A percentile compares a stretch with the other conserved stretches of the same genome.
Conservation (phyloP, 2,329 filamentous ascomycete species). For the Pestalotiopsis sp. region DNA sequence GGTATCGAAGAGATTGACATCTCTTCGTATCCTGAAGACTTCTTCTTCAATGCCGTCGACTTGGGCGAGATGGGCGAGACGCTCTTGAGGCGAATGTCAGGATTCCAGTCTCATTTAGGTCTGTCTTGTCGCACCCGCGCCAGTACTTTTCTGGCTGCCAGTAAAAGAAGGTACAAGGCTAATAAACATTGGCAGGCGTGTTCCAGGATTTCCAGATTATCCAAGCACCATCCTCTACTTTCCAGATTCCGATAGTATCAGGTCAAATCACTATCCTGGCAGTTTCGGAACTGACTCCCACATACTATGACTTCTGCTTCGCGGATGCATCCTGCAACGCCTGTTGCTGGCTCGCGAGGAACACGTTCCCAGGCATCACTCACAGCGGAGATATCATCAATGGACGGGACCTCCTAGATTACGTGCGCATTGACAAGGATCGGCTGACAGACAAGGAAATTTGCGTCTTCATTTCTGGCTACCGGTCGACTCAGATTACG, state of each 20-base stretch:
- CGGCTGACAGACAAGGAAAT: conserved; percentile 20
- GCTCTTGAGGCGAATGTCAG: conserved; percentile 23
- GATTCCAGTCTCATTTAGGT: conserved; percentile 20
- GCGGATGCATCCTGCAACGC: conserved; percentile 22
- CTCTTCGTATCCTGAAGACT: conserved; percentile 25
- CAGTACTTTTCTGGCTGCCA: neutral
- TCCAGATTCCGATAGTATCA: conserved; percentile 19
- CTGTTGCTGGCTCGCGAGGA: conserved; percentile 20
- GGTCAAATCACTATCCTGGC: conserved; percentile 24
- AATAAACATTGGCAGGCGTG: conserved; percentile 12
- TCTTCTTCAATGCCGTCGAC: conserved; percentile 29
- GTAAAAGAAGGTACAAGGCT: neutral
- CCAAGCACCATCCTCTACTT: conserved; percentile 22
- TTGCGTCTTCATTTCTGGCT: conserved; percentile 27
- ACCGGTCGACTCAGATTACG: conserved; percentile 19
- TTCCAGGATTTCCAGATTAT: conserved; percentile 24
- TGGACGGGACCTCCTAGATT: conserved; percentile 21
- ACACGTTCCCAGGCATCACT: conserved; percentile 20
- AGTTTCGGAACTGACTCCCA: conserved; percentile 23
- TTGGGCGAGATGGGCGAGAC: conserved; percentile 26
- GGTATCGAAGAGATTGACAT: conserved; percentile 26
- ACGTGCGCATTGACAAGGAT: conserved; percentile 18
- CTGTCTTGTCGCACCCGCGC: neutral
- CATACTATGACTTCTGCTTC: conserved; percentile 30
- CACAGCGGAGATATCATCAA: conserved; percentile 26